Evolutionary conservation across 805 yeast species (phyloP), one percentile per base, ranked within the genome.

Genomic region (Candida dajiaensis): DNA sequence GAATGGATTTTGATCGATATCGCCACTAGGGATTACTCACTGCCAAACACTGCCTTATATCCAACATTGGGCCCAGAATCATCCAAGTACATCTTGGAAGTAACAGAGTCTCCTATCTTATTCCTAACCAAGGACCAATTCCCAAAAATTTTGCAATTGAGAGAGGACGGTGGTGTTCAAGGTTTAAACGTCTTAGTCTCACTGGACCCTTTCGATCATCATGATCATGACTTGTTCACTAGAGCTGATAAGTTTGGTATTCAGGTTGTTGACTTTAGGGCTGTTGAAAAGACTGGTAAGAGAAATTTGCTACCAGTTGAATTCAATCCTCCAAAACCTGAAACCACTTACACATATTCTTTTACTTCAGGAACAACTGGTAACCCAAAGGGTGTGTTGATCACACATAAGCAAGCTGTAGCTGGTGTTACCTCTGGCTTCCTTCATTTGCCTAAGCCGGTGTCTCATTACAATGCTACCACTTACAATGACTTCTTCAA

Each of bases 351-450:
- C 58, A 80, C 89, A 6, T 76, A 83, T 44, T 80, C 83, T 11
- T 83, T 83, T 62, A 84, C 89, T 2, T 81, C 87, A 0, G 89
- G 90, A 19, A 83, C 90, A 2, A 82, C 89, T 1, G 88, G 89
- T 3, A 62, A 74, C 35, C 90, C 90, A 25, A 83, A 83, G 61
- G 90, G 90, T 39, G 89, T 80, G 8, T 76, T 74, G 29, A 43
- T 77, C 29, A 67, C 78, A 1, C 87, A 83, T 42, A 63, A 64
- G 25, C 73, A 71, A 51, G 73, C 77, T 3, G 68, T 72, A 10
- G 70, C 82, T 4, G 74, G 71, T 3, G 72, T 82, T 42, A 68
- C 74, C 0, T 57, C 72, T 7, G 58, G 70, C 0, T 58, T 69
- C 39, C 49, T 66, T 11, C 52, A 63, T 6, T 50, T 67, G n/a